Conservation (phyloP, 345 rosid genomes). For the Dovyalis caffra region DNA sequence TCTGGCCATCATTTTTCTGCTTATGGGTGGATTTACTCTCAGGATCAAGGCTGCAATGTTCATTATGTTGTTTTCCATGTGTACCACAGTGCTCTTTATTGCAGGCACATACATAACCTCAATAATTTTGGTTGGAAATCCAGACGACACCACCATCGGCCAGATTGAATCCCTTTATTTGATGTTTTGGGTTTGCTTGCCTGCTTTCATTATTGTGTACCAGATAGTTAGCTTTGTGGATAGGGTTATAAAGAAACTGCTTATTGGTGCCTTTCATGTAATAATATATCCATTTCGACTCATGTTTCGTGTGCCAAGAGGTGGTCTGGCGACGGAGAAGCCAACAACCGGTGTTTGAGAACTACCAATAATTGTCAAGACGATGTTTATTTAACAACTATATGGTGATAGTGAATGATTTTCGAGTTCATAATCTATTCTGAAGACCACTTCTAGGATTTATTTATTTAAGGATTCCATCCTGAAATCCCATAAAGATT, state of each 20-base stretch:
- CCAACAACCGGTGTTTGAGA: neutral
- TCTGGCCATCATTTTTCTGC: neutral
- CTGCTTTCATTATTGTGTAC: neutral
- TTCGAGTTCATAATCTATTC: too few relatives aligned
- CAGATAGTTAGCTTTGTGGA: neutral
- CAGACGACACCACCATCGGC: neutral
- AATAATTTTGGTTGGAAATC: neutral
- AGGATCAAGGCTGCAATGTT: neutral
- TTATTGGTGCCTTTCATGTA: too few relatives aligned
- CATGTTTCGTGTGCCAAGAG: neutral
- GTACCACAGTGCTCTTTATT: neutral
- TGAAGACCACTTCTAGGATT: too few relatives aligned
- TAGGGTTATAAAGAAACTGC: neutral
- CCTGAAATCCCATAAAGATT: too few relatives aligned
- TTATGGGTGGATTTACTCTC: neutral
- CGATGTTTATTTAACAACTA: too few relatives aligned
- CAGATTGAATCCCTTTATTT: neutral
- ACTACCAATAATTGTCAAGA: too few relatives aligned
- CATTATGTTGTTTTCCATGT: neutral
- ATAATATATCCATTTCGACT: neutral
- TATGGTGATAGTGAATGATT: too few relatives aligned
- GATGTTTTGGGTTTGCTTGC: neutral
- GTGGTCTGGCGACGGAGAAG: neutral
- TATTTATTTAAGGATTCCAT: too few relatives aligned
- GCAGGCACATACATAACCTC: neutral